Base-by-base conservation (phyloP, 176 grass and related monocot genomes). In the Hsuehochloa calcarea region DNA sequence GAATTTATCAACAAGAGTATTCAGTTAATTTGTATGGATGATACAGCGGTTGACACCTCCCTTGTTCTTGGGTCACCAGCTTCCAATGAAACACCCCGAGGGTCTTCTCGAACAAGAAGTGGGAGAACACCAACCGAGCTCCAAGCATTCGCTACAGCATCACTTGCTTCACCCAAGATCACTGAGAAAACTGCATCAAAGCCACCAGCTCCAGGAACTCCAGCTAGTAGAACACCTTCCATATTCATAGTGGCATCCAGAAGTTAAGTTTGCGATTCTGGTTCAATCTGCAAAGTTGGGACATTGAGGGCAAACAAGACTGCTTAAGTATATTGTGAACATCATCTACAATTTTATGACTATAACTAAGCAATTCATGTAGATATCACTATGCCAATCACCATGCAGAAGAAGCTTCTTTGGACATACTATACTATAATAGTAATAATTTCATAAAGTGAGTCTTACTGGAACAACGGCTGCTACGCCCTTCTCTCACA, bases 131-230 rank as follows among this genome's bases (percentile, higher is more conserved):
- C 90, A 44, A 31, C 65, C 10, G 91, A 92, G 81, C 80, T 92
- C 96, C 96, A 95, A 70, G 84, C 68, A 72, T 85, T 92, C 6
- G 68, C 76, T 81, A 95, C 78, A 39, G 76, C 83, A 41, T 86
- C 75, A 75, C 70, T 90, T 49, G 91, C 93, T 59, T 98, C 93
- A 50, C 96, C 96, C 61, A 98, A 88, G 82, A 85, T 85, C 67
- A 95, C 77, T 6, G 93, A 92, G 81, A 95, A 95, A 75, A 98
- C 88, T 44, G 96, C 96, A 87, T 95, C 96, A 46, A 90, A 95
- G 19, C 96, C 96, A 82, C 93, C 93, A 65, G 93, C 93, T 75
- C 96, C 93, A 31, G 96, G 93, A 72, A 98, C 96, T 80, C 93
- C 96, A 77, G 96, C 91, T 43, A 98, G 92, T 75, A 95, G 63